These are phyloP conservation scores for Moniliophthora roreri DNA, from an alignment of 1,284 basidiomycete species.

Conservation along the genomic window DNA sequence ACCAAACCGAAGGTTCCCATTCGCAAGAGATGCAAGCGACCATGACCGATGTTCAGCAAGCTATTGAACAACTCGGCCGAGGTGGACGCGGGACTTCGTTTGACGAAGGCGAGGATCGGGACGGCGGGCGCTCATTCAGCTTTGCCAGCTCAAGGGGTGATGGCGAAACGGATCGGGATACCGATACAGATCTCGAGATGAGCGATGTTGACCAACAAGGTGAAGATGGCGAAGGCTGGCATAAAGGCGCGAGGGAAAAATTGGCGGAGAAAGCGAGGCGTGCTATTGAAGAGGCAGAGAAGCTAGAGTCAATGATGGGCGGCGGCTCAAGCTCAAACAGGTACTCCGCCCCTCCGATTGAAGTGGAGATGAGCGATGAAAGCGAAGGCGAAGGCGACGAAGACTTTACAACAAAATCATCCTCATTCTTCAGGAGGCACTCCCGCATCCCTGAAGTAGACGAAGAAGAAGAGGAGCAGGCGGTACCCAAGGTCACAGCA, in stretches of 20 bases:
- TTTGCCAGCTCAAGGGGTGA: constrained; percentile 65
- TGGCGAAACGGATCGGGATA: constrained; percentile 53
- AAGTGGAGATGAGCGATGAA: constrained; percentile 79
- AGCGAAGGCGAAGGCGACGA: constrained; percentile 64
- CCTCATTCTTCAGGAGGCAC: constrained; percentile 40
- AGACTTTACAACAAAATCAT: constrained; percentile 31
- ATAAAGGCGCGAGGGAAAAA: constrained; percentile 63
- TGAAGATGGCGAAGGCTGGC: constrained; percentile 55
- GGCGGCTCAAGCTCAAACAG: constrained; percentile 31
- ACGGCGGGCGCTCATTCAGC: constrained; percentile 68
- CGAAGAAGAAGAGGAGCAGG: constrained; percentile 44
- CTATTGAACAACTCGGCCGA: constrained; percentile 75
- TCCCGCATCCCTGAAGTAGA: constrained; percentile 68
- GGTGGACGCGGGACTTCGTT: constrained; percentile 17
- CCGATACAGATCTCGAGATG: constrained; percentile 52
- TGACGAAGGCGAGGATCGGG: constrained; percentile 47
- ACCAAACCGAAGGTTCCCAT: constrained; percentile 36
- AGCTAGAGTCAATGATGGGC: constrained; percentile 43
- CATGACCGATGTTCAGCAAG: constrained; percentile 84
- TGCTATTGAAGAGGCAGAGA: constrained; percentile 57
- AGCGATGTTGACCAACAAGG: constrained; percentile 41
- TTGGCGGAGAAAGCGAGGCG: constrained; percentile 74
- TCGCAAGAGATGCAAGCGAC: constrained; percentile 75
- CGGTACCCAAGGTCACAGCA: constrained; percentile 18
- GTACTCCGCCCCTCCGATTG: constrained; percentile 59